phyloP scores from a whole-genome alignment of 2,329 filamentous ascomycete species.

The Monosporascus sp. region DNA sequence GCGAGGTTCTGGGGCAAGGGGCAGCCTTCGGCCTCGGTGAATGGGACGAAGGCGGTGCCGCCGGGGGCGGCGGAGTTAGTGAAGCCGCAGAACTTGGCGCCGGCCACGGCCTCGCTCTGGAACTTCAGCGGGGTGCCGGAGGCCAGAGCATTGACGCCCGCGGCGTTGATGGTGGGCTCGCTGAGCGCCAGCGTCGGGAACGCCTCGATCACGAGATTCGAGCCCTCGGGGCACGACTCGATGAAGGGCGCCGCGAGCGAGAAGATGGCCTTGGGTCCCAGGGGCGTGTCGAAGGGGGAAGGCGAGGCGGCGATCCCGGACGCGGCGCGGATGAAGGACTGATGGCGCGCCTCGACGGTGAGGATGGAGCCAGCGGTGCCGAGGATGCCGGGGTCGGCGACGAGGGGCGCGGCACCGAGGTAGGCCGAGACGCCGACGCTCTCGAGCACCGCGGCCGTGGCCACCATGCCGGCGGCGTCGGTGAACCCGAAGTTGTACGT shows the following conservation, averaged over 20 bases:
- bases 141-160: constrained; percentile 31
- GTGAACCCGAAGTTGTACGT: constrained; percentile 67
- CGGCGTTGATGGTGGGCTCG: constrained; percentile 33
- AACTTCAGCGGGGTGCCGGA: constrained; percentile 41
- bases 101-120: constrained; percentile 42
- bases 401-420: constrained; percentile 63
- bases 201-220: constrained; percentile 56
- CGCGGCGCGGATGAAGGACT: constrained; percentile 63
- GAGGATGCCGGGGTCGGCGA: constrained; percentile 55
- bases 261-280: constrained; percentile 65
- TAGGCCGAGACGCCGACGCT: constrained; percentile 69
- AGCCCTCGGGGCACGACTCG: constrained; percentile 59
- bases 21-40: constrained; percentile 51
- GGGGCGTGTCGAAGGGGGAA: constrained; percentile 64
- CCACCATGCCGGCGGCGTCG: constrained; percentile 61
- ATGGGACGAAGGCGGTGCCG: constrained; percentile 54
- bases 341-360: constrained; percentile 68
- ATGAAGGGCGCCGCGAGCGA: constrained; percentile 71
- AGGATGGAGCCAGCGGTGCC: constrained; percentile 64
- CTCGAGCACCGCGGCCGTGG: constrained; percentile 64
- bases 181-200: constrained; percentile 54
- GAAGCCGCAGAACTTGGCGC: constrained; percentile 60
- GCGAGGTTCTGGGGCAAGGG: constrained; percentile 55
- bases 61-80: constrained; percentile 54
- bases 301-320: constrained; percentile 55